Evolutionary conservation across 129 eudicot genomes (phyloP), one percentile per base, ranked within the genome.

Genomic region (Mikania micrantha): DNA sequence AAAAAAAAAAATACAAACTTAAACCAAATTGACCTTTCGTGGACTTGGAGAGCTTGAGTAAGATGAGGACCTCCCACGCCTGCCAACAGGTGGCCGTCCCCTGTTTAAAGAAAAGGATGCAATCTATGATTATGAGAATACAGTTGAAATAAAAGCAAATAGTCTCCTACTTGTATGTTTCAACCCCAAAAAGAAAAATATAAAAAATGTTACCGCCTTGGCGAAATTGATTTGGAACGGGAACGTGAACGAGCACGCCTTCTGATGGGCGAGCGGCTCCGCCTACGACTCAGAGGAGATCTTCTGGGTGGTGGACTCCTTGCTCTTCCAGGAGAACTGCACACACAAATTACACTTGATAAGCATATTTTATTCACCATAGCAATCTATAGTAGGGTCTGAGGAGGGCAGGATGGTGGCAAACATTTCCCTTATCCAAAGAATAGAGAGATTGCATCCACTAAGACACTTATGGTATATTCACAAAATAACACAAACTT

Each of bases 221-320:
- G 98, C 12, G 98, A 88, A 47, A 79, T 61, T 62, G 97, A 85
- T 60, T 85, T 87, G 29, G 96, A 88, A 20, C 84, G 88, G 21
- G 96, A 88, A 20, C 84, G 88, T 16, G 98, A 84, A 54, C 88
- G 91, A 9, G 22, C 64, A 60, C 85, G 91, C 66, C 95, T 86
- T 53, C 96, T 83, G 52, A 85, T 60, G 67, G 78, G 78, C 45
- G 99, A 93, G 62, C 96, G 95, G 78, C 95, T 84, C 28, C 95
- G 88, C 75, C 95, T 79, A 72, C 93, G 99, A 74, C 85, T 78
- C 67, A 86, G 32, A 19, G 96, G 92, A 47, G 99, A 86, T 71
- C 96, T 87, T 78, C 95, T 84, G 5, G 93, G 96, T 39, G 98
- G 96, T 58, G 98, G 98, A 66, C 96, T 93, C 40, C 96, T 82